Evolutionary conservation across 805 yeast genomes (phyloP).

Genomic region (Yamadazyma nakazawae): DNA sequence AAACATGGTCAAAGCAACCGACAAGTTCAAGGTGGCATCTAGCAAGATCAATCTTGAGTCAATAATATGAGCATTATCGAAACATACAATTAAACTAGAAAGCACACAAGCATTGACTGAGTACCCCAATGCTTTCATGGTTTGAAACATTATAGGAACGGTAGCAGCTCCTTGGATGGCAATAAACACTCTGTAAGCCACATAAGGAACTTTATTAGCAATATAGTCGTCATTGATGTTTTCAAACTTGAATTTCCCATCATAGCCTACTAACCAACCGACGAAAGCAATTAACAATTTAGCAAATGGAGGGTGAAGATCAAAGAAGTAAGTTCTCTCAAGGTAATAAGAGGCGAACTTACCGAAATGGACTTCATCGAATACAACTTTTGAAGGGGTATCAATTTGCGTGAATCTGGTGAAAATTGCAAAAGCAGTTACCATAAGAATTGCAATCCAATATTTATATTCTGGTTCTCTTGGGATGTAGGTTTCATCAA

Average conservation of each 20-base stretch:
- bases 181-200: constrained; percentile 74
- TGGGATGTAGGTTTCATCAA: constrained; percentile 4
- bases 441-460: constrained; percentile 30
- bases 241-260: constrained; percentile 90
- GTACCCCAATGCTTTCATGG: constrained; percentile 82
- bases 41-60: constrained; percentile 88
- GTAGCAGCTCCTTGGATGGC: constrained; percentile 82
- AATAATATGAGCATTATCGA: constrained; percentile 86
- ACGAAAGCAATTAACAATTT: constrained; percentile 86
- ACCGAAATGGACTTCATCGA: constrained; percentile 87
- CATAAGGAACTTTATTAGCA: constrained; percentile 76
- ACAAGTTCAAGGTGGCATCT: constrained; percentile 83
- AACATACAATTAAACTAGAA: constrained; percentile 69
- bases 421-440: constrained; percentile 43
- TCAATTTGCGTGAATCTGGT: constrained; percentile 62
- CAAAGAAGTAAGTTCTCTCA: constrained; percentile 89
- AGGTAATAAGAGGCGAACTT: constrained; percentile 82
- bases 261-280: constrained; percentile 86
- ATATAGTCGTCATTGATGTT: constrained; percentile 81
- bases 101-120: constrained; percentile 75
- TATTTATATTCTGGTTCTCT: constrained; percentile 30
- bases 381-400: constrained; percentile 72
- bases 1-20: constrained; percentile 79
- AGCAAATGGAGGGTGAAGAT: constrained; percentile 97
- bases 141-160: constrained; percentile 78